Conservation (phyloP, 2,329 filamentous ascomycete genomes). For the Penicillium freii region DNA sequence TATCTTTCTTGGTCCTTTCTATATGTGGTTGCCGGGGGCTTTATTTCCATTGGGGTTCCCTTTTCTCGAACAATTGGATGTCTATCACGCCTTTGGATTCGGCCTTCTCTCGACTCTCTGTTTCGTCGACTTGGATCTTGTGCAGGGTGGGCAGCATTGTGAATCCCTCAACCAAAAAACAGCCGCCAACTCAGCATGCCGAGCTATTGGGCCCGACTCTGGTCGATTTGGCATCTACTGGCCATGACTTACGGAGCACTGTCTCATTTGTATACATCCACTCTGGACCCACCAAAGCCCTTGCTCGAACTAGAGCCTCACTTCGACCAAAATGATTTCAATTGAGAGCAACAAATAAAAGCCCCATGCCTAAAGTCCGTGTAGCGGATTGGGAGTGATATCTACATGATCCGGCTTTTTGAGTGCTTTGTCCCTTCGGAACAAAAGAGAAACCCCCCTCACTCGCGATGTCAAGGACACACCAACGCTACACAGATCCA, state of each 20-base stretch:
- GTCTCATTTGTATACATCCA: not conserved
- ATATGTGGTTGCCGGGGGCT: not conserved
- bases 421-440: conserved; percentile 20
- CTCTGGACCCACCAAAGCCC: not conserved
- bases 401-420: conserved; percentile 2
- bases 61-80: not conserved
- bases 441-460: conserved; percentile 13
- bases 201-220: not conserved
- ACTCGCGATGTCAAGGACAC: conserved; percentile 11
- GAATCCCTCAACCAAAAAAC: not conserved
- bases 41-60: not conserved
- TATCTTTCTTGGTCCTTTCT: conserved; percentile 20
- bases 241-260: not conserved
- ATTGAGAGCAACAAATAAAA: conserved; percentile 4
- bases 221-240: not conserved
- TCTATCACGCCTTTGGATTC: not conserved
- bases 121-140: not conserved
- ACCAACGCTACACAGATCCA: conserved; percentile 24
- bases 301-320: not conserved
- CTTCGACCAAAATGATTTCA: not conserved
- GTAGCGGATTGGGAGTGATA: conserved; percentile 11
- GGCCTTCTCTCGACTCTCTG: not conserved
- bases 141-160: not conserved
- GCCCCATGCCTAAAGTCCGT: conserved; percentile 8
- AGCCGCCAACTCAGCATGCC: not conserved